Conservation (phyloP, 352 stramenopile genomes). For the Phytophthora pseudosyringae region DNA sequence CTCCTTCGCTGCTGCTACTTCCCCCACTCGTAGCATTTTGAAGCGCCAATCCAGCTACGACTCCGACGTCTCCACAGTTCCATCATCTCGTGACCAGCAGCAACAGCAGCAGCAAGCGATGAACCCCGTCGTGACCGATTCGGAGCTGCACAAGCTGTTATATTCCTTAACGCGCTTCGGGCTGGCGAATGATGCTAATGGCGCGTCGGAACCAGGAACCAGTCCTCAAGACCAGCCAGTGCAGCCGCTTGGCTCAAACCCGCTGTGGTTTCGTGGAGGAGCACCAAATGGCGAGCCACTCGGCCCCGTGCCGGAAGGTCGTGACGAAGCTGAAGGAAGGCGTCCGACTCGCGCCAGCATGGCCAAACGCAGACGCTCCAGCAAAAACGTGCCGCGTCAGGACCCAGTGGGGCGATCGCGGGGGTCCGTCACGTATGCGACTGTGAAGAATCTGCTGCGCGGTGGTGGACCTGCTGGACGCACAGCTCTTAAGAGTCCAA, state of each 20-base stretch:
- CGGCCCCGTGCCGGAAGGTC: background rate
- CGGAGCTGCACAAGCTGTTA: slow-evolving; percentile 69
- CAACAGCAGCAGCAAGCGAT: slow-evolving; percentile 21
- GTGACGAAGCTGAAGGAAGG: slow-evolving; percentile 8
- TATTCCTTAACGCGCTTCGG: slow-evolving; percentile 67
- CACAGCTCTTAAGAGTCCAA: slow-evolving; percentile 41
- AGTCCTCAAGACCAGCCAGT: slow-evolving; percentile 6
- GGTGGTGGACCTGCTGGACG: slow-evolving; percentile 49
- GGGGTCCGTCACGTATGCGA: slow-evolving; percentile 61
- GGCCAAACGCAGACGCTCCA: slow-evolving; percentile 30
- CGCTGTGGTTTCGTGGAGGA: slow-evolving; percentile 25
- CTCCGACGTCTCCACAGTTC: slow-evolving; percentile 48
- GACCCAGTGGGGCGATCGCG: slow-evolving; percentile 29
- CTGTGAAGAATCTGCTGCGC: slow-evolving; percentile 68
- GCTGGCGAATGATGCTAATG: slow-evolving; percentile 36
- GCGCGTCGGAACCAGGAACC: background rate
- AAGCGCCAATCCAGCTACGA: slow-evolving; percentile 53
- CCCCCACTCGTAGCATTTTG: slow-evolving; percentile 50
- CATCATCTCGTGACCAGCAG: slow-evolving; percentile 37
- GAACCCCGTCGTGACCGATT: slow-evolving; percentile 33
- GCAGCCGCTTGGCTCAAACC: slow-evolving; percentile 10
- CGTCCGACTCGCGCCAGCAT: slow-evolving; percentile 12
- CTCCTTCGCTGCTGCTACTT: slow-evolving; percentile 34
- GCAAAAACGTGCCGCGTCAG: slow-evolving; percentile 23
- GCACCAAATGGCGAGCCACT: slow-evolving; percentile 4